Conservation (phyloP, 306 rosid species). For the Macrotyloma uniflorum region DNA sequence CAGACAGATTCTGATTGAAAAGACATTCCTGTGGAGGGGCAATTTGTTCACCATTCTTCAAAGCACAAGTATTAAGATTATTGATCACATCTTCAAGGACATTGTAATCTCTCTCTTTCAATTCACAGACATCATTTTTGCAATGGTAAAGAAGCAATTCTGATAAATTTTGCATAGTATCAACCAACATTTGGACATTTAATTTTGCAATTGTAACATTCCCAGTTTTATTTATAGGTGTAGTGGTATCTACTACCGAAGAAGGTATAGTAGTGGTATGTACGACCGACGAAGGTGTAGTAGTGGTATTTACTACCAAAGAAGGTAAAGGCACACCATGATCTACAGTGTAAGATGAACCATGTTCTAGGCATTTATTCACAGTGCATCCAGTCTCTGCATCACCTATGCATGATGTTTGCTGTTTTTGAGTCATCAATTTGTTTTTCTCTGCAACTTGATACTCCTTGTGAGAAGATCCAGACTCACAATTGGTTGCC, state of each 20-base stretch:
- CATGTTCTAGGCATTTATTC: constrained; percentile 33
- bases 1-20: constrained; percentile 44
- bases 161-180: constrained; percentile 61
- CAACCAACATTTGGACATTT: constrained; percentile 63
- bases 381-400: constrained; percentile 38
- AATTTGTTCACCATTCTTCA: constrained; percentile 48
- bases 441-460: constrained; percentile 43
- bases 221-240: constrained; percentile 33
- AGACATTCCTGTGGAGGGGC: constrained; percentile 38
- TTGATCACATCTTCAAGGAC: constrained; percentile 56
- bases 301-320: no score
- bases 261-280: no score
- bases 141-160: constrained; percentile 67
- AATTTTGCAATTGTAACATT: constrained; percentile 51
- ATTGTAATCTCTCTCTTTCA: constrained; percentile 54
- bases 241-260: no score
- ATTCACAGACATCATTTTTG: constrained; percentile 45
- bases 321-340: constrained; percentile 28
- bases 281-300: no score
- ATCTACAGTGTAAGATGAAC: constrained; percentile 33
- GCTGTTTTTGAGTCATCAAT: constrained; percentile 37
- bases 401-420: constrained; percentile 35
- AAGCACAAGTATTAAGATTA: constrained; percentile 62
- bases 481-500: constrained; percentile 42
- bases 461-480: constrained; percentile 42